phyloP scores from a whole-genome alignment of 2,329 filamentous ascomycete species.

The Calonectria multiphialidica region DNA sequence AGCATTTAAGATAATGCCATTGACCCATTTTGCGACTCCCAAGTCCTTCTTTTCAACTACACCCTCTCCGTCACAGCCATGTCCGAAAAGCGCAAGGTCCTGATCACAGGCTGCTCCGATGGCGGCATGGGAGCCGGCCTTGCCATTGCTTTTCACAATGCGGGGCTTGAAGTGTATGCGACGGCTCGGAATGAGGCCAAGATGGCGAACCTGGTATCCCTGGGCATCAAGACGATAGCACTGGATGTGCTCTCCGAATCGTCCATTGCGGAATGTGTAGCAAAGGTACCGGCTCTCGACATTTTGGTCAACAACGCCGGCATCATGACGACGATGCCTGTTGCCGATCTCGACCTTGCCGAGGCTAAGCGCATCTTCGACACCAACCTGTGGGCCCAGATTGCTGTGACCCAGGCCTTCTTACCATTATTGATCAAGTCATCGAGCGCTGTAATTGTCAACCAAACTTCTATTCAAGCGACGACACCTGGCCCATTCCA shows the following conservation, averaged over 20 bases:
- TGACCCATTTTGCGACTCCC: no score
- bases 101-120: not conserved
- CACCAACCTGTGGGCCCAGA: constrained; percentile 53
- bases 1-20: no score
- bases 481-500: constrained; percentile 2
- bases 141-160: not conserved
- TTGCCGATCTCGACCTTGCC: not conserved
- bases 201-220: not conserved
- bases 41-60: no score
- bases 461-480: constrained; percentile 33
- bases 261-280: constrained; percentile 39
- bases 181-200: not conserved
- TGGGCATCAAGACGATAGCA: not conserved
- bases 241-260: constrained; percentile 9
- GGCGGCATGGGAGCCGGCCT: not conserved
- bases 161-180: not conserved
- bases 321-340: not conserved
- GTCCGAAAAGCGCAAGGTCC: not conserved
- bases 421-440: constrained; percentile 40
- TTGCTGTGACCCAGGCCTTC: constrained; percentile 54
- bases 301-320: constrained; percentile 23
- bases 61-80: not conserved
- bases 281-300: constrained; percentile 27
- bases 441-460: constrained; percentile 42
- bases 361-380: constrained; percentile 50